Base-by-base conservation (phyloP, 2,329 filamentous ascomycete genomes). In the Epichloe elymi region DNA sequence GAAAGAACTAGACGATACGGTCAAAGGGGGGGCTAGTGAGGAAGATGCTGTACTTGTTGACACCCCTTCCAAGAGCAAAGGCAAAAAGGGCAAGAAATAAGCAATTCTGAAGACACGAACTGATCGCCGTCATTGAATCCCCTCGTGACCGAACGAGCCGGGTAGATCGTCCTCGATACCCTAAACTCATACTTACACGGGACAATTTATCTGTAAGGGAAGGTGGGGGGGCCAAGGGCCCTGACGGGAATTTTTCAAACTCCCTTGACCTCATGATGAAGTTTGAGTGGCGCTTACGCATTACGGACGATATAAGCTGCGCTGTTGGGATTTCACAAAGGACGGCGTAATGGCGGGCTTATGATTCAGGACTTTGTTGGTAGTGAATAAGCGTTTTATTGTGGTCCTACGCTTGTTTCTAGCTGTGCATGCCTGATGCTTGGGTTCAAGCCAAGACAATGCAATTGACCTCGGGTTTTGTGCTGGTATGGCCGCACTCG, bases 1-100 rank as follows among this genome's bases (percentile, higher is more conserved):
- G 79, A 88, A 86, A 68, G 89, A 96, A 72, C 73, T 95, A 46
- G 85, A 90, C 51, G 77, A 78, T 26, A 79, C 71, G 14, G 66
- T 65, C 54, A 66, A 61, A 57, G 49, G 44, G 65, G 23, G 55
- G 55, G 55, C 59, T 20, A 67, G 63, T 45, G 66, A 67, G 52
- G 67, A 70, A 36, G 67, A 70, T 63, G 80, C 81, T 17, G 86
- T 95, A 23, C 70, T 94, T 56, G 87, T 95, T 46, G 86, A 93
- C 60, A 67, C 68, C 7, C 67, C 72, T n/a, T 63, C 67, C 48
- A 75, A 79, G 70, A 57, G 60, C 72, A 83, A 81, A 74, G 58
- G 60, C 72, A 83, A 81, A 81, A 83, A 81, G 72, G 55, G 51
- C 40, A 79, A 83, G 66, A 82, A 64, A 68, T 55, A 43, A 54